Base-by-base conservation (phyloP, 2,329 filamentous ascomycete genomes). In the Setomelanomma holmii region DNA sequence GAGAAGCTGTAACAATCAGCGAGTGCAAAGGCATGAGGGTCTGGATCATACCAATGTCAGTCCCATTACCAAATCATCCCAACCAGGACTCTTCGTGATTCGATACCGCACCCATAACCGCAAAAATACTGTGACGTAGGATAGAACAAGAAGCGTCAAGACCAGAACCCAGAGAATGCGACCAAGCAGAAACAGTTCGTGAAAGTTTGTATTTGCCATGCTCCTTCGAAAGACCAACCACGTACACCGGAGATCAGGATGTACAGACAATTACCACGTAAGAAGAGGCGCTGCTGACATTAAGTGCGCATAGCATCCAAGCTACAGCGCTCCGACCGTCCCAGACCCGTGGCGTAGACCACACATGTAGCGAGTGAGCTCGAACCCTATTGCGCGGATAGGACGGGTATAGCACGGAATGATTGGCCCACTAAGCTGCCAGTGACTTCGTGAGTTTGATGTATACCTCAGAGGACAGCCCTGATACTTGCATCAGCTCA, bases 41-140 rank as follows among this genome's bases (percentile, higher is more conserved):
- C 22, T 36, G 24, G 17, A 10, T 52, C 63, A 27, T 53, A 69
- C 62, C 51, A 72, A 40, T 19, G 69, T 67, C 20, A 66, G 53
- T 6, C 69, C 49, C 60, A 74, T 73, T 4, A 62, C 61, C 4
- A 56, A 62, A 58, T 74, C 71, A 48, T 74, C 71, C 67, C 68
- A 72, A 17, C 71, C 70, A 36, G 67, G 63, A 40, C 63, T 64
- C 46, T 66, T 72, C 16, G 71, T 73, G 27, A 73, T 70, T 17
- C 63, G 60, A 33, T 64, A 54, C 21, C 71, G 59, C 16, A 72
- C 71, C 68, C 67, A 74, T 51, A 74, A 46, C 22, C 71, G 65
- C 12, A 73, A 51, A 19, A 46, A 48, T n/a, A 74, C 69, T 5
- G 69, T 62, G 12, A 61, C 34, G 55, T 70, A 74, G 45, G 61